Percentiles rank a stretch among this genome's conserved stretches.
These are phyloP conservation scores for Hypocrella siamensis DNA, from an alignment of 2,329 filamentous ascomycete species.

Conservation along the genomic window DNA sequence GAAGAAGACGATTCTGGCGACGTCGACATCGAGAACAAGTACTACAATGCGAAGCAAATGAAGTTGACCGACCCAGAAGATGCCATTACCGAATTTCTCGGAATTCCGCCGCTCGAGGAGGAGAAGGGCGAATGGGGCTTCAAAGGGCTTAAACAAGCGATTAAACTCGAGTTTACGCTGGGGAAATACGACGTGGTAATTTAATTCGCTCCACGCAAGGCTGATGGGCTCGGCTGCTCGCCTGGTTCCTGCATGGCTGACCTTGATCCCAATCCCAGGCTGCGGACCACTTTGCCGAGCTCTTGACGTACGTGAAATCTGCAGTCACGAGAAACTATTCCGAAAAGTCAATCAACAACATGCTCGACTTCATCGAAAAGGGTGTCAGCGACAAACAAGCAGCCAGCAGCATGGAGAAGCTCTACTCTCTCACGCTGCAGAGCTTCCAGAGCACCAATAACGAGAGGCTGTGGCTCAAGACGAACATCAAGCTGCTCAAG, in stretches of 20 bases:
- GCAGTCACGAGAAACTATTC: constrained; percentile 97
- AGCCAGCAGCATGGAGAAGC: constrained; percentile 74
- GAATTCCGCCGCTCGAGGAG: constrained; percentile 64
- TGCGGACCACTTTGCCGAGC: constrained; percentile 80
- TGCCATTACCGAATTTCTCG: constrained; percentile 85
- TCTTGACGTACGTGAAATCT: constrained; percentile 93
- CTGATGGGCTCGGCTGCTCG: too few species aligned
- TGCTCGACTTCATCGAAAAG: constrained; percentile 96
- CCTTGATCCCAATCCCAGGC: too few species aligned
- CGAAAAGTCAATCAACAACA: constrained; percentile 98
- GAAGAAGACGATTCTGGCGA: constrained; percentile 79
- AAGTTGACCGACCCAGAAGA: constrained; percentile 76
- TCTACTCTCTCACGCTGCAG: constrained; percentile 84
- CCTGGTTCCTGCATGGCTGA: too few species aligned
- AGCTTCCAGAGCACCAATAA: constrained; percentile 98
- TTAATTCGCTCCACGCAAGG: too few species aligned
- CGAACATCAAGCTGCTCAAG: constrained; percentile 90
- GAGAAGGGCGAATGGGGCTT: constrained; percentile 99
- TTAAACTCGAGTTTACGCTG: constrained; percentile 93
- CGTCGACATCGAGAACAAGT: constrained; percentile 97
- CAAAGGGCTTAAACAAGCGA: constrained; percentile 94
- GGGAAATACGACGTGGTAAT: constrained; percentile 66
- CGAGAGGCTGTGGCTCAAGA: constrained; percentile 93
- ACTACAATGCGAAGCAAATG: constrained; percentile 98
- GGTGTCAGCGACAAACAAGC: constrained; percentile 53